phyloP scores from a whole-genome alignment of 2,329 filamentous ascomycete species.

The Colletotrichum sublineola region DNA sequence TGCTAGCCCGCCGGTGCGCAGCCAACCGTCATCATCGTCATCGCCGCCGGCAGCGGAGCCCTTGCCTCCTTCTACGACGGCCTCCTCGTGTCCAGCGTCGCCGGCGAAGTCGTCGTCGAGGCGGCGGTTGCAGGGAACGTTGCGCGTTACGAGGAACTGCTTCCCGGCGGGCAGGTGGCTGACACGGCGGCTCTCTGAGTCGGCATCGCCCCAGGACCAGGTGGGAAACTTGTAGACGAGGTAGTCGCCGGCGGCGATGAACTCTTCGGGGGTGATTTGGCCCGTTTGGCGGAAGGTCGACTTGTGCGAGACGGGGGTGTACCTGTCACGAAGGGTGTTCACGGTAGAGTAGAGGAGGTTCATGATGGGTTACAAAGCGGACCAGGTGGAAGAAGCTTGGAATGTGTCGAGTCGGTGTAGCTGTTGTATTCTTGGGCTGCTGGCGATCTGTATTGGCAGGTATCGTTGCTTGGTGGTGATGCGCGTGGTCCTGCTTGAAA shows the following conservation, averaged over 20 bases:
- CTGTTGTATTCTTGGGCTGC: conserved; percentile 1
- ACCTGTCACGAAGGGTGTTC: conserved; percentile 90
- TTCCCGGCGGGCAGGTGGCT: conserved; percentile 87
- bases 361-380: conserved; percentile 64
- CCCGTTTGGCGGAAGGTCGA: conserved; percentile 95
- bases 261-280: conserved; percentile 97
- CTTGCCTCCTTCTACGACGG: conserved; percentile 75
- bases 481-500: background rate
- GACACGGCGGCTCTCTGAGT: conserved; percentile 82
- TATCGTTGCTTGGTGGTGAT: conserved; percentile 10
- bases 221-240: conserved; percentile 99
- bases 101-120: conserved; percentile 95
- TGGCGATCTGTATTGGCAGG: background rate
- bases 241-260: conserved; percentile 95
- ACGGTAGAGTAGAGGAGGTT: conserved; percentile 94
- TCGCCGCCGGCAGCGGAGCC: conserved; percentile 56
- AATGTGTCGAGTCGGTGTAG: background rate
- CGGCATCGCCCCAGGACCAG: conserved; percentile 95
- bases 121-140: conserved; percentile 92
- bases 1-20: conserved; percentile 85
- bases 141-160: conserved; percentile 94
- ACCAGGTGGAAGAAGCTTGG: background rate
- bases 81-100: conserved; percentile 87
- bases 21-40: conserved; percentile 88
- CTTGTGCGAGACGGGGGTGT: conserved; percentile 88